Conservation (phyloP, 2,329 filamentous ascomycete species). For the Onygenales sp. region DNA sequence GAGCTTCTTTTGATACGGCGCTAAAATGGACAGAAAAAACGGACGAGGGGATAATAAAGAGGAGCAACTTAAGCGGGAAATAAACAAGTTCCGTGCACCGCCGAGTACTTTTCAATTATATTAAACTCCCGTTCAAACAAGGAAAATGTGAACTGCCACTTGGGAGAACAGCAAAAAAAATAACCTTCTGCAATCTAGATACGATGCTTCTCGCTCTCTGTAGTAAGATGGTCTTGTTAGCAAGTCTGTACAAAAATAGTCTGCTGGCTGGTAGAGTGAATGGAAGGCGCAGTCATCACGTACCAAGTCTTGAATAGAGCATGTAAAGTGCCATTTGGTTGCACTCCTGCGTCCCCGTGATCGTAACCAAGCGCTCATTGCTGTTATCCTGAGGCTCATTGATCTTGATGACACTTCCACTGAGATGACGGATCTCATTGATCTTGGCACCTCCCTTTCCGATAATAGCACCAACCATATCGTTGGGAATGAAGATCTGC, state of each 20-base stretch:
- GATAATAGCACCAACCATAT: conserved; percentile 99
- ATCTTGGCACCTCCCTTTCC: conserved; percentile 98
- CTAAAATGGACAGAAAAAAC: too few relatives aligned
- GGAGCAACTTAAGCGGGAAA: not conserved
- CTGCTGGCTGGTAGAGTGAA: not conserved
- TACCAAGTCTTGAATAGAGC: conserved; percentile 94
- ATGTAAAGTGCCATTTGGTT: conserved; percentile 99
- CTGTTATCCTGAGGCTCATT: conserved; percentile 98
- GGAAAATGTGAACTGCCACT: conserved; percentile 10
- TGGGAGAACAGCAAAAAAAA: conserved; percentile 9
- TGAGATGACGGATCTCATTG: conserved; percentile 95
- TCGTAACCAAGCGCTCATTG: conserved; percentile 94
- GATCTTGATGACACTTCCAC: conserved; percentile 98
- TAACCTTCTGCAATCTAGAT: conserved; percentile 35
- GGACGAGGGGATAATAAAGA: too few relatives aligned
- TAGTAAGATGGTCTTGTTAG: conserved; percentile 10
- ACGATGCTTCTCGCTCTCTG: conserved; percentile 70
- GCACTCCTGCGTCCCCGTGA: conserved; percentile 94
- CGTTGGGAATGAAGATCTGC: conserved; percentile 98
- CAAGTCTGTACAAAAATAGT: not conserved
- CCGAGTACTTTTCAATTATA: conserved; percentile 3
- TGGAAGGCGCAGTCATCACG: conserved; percentile 22
- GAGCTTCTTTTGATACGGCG: too few relatives aligned
- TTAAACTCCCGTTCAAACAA: conserved; percentile 24
- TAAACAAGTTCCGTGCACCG: not conserved